Evolutionary conservation across 805 yeast species (phyloP).

Genomic region (Candida nitratophila): DNA sequence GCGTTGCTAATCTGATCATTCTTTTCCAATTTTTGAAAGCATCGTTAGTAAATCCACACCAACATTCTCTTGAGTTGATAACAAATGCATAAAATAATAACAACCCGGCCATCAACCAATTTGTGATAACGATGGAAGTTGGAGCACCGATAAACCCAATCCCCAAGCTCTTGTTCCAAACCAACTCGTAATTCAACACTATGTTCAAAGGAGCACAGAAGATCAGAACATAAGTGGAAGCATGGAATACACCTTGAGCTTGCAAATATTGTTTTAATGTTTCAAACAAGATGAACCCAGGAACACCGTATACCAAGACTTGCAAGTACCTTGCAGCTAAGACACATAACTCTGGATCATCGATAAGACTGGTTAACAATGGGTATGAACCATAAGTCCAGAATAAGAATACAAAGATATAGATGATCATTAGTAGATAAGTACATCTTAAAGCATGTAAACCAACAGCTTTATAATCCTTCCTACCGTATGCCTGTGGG

Average conservation of each 20-base stretch:
- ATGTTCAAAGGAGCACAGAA: constrained; percentile 74
- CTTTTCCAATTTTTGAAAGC: constrained; percentile 54
- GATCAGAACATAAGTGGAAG: constrained; percentile 63
- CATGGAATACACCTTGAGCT: constrained; percentile 74
- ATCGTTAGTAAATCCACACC: constrained; percentile 27
- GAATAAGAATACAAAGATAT: constrained; percentile 47
- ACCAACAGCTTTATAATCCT: constrained; percentile 59
- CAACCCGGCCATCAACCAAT: constrained; percentile 62
- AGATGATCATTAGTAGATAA: constrained; percentile 41
- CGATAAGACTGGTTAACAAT: constrained; percentile 31
- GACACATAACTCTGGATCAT: constrained; percentile 35
- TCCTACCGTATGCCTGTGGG: constrained; percentile 72
- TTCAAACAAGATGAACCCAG: constrained; percentile 62
- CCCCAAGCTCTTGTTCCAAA: constrained; percentile 52
- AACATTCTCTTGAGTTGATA: constrained; percentile 37
- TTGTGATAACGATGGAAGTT: constrained; percentile 60
- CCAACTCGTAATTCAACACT: constrained; percentile 55
- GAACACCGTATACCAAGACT: constrained; percentile 56
- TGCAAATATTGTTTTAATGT: constrained; percentile 68
- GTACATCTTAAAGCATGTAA: constrained; percentile 63
- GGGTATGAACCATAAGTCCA: constrained; percentile 56
- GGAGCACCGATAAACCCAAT: constrained; percentile 76
- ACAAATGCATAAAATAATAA: constrained; percentile 39
- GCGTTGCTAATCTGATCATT: constrained; percentile 59
- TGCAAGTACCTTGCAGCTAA: constrained; percentile 55